Evolutionary conservation across 225 moss, liverwort and hornwort species (phyloP).

Genomic region (Antitrichia curtipendula): DNA sequence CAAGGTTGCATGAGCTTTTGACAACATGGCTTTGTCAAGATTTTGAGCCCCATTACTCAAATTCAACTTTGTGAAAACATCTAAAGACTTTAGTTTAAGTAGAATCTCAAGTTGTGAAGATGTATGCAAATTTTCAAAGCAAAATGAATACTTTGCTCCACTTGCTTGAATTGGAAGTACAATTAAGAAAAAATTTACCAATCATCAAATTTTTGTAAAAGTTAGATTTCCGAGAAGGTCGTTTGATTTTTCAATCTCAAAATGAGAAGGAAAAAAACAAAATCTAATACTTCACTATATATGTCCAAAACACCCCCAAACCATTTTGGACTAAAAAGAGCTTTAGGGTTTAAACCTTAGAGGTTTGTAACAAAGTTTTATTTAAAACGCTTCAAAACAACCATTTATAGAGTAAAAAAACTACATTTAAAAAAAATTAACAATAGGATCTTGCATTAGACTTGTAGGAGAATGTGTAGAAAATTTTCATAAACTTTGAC

Average conservation of each 20-base stretch:
- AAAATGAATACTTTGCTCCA: background rate
- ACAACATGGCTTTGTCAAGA: background rate
- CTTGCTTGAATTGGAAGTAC: accelerated
- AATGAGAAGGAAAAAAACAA: background rate
- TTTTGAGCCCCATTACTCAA: background rate
- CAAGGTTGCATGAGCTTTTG: background rate
- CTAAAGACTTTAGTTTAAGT: background rate
- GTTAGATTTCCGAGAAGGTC: accelerated
- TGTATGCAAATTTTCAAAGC: no score
- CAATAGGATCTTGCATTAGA: no score
- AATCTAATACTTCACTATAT: background rate
- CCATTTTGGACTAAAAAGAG: background rate
- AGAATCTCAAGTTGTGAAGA: background rate
- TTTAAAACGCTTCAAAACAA: no score
- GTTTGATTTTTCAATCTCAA: background rate
- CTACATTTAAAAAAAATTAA: no score
- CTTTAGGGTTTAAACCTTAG: background rate
- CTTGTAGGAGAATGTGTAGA: no score
- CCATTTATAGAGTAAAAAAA: no score
- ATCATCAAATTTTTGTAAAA: background rate
- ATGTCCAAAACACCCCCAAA: background rate
- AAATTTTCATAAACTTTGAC: no score
- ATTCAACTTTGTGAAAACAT: background rate
- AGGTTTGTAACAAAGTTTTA: no score
- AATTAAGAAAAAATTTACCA: background rate